Conservation (phyloP, 768 basidiomycete species). For the Leccinum obscurum region DNA sequence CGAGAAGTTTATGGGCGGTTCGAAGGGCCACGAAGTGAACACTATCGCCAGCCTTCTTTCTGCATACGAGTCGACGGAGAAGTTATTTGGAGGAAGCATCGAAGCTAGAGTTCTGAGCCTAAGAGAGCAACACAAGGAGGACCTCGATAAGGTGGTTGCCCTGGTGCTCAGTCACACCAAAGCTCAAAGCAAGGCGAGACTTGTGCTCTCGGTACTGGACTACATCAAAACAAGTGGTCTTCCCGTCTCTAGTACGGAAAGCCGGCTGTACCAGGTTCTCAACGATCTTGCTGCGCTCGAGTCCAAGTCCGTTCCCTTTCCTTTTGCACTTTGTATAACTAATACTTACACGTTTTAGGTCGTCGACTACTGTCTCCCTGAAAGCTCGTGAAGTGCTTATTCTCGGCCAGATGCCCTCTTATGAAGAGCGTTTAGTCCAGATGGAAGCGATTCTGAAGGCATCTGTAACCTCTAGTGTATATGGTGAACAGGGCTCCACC, state of each 20-base stretch:
- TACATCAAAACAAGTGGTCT: slow-evolving; percentile 81
- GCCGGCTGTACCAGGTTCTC: slow-evolving; percentile 71
- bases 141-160: slow-evolving; percentile 83
- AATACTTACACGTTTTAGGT: slow-evolving; percentile 43
- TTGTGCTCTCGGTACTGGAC: slow-evolving; percentile 84
- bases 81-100: slow-evolving; percentile 90
- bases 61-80: slow-evolving; percentile 84
- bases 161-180: slow-evolving; percentile 95
- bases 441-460: slow-evolving; percentile 93
- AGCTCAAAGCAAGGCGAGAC: slow-evolving; percentile 87
- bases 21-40: slow-evolving; percentile 84
- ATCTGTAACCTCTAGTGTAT: slow-evolving; percentile 83
- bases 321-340: slow-evolving; percentile 1
- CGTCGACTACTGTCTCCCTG: slow-evolving; percentile 87
- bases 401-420: slow-evolving; percentile 93
- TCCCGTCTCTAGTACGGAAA: slow-evolving; percentile 74
- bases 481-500: slow-evolving; percentile 76
- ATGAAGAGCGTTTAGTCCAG: slow-evolving; percentile 89
- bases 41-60: slow-evolving; percentile 75
- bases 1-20: slow-evolving; percentile 76
- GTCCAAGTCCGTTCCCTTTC: slow-evolving; percentile 60
- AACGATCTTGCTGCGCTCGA: slow-evolving; percentile 84
- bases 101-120: slow-evolving; percentile 89
- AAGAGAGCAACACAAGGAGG: slow-evolving; percentile 89
- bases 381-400: slow-evolving; percentile 98